phyloP scores from a whole-genome alignment of 73 alveolate species.

The Durusdinium trenchii region DNA sequence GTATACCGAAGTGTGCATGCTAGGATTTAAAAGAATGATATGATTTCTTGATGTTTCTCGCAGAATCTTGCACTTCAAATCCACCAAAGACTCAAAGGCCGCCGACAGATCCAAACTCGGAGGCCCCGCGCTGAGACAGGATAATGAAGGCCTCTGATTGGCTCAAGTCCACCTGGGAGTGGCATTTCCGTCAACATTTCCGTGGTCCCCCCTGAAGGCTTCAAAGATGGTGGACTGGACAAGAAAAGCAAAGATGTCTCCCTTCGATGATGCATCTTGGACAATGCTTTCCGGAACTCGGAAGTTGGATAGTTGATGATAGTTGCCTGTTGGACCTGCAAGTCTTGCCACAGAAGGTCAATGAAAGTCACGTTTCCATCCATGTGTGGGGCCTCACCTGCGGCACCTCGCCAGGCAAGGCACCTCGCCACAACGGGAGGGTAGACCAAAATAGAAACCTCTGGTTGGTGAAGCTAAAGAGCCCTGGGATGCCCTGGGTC shows the following conservation, averaged over 20 bases:
- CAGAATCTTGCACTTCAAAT: too few species aligned
- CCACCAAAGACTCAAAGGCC: neutral
- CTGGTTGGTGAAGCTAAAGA: too few species aligned
- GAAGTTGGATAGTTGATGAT: neutral
- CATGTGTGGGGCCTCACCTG: neutral
- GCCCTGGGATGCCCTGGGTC: too few species aligned
- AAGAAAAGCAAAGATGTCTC: neutral
- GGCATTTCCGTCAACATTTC: neutral
- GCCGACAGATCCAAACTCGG: neutral
- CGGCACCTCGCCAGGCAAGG: conserved; percentile 19
- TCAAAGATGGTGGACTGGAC: neutral
- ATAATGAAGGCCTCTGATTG: conserved; percentile 31
- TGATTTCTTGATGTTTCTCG: too few species aligned
- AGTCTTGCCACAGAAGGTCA: too few species aligned
- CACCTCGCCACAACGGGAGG: neutral
- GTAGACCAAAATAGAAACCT: too few species aligned
- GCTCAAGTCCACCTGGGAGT: conserved; percentile 52
- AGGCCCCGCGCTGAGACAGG: conserved; percentile 56
- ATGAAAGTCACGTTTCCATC: neutral
- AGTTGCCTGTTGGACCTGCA: neutral
- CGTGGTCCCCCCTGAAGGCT: neutral
- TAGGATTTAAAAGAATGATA: too few species aligned
- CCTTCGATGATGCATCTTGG: neutral
- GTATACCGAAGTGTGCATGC: too few species aligned
- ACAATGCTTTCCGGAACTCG: neutral